Evolutionary conservation across 352 stramenopile species (phyloP).

Genomic region (Phytophthora fragariaefolia): DNA sequence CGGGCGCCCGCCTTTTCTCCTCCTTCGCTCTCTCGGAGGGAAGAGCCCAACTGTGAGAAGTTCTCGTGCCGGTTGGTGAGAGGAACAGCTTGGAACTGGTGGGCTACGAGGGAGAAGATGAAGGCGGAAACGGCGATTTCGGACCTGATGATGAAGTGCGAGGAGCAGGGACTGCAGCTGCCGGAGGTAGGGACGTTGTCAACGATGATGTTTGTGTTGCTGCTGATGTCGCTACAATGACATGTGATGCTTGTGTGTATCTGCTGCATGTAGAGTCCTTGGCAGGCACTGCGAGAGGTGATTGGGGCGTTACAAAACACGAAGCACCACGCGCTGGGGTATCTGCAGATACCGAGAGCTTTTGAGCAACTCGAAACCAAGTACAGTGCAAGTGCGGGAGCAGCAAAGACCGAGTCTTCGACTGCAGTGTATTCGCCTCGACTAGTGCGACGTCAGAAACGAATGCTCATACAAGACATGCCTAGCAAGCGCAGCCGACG

Average conservation of each 20-base stretch:
- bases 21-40: too few species aligned
- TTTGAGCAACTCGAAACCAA: slow-evolving; percentile 46
- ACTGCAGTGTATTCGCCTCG: slow-evolving; percentile 4
- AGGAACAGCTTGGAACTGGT: neutral
- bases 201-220: neutral
- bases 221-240: too few species aligned
- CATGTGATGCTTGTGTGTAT: too few species aligned
- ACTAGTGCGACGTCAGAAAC: slow-evolving; percentile 19
- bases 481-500: slow-evolving; percentile 28
- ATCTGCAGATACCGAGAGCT: slow-evolving; percentile 51
- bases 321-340: slow-evolving; percentile 51
- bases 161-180: slow-evolving; percentile 52
- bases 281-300: slow-evolving; percentile 48
- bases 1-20: slow-evolving; percentile 8
- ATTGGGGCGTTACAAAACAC: slow-evolving; percentile 45
- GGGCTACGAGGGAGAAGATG: slow-evolving; percentile 42
- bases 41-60: slow-evolving; percentile 13
- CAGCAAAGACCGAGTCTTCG: neutral
- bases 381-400: slow-evolving; percentile 19
- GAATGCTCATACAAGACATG: slow-evolving; percentile 31
- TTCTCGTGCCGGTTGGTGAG: slow-evolving; percentile 9
- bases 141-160: slow-evolving; percentile 72
- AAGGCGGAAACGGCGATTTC: slow-evolving; percentile 60
- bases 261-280: slow-evolving; percentile 38
- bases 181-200: slow-evolving; percentile 35